These are phyloP conservation scores for Mercurialis annua DNA, from an alignment of 345 rosid genomes.

Conservation along the genomic window DNA sequence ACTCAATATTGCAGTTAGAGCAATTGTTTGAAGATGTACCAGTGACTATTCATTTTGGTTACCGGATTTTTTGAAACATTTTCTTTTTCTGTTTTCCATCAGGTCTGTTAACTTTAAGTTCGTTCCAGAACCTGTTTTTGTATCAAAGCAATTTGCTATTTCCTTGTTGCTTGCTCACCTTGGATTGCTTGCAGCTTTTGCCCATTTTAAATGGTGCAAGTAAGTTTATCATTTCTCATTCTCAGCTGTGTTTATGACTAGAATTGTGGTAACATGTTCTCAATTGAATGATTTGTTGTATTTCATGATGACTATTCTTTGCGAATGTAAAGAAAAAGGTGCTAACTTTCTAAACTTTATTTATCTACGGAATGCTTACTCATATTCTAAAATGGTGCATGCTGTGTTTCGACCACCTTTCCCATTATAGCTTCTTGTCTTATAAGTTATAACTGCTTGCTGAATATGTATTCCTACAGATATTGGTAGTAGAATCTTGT, in stretches of 20 bases:
- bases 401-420: neutral
- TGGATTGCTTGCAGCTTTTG: slow-evolving; percentile 52
- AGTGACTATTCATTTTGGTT: slow-evolving; percentile 1
- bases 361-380: neutral
- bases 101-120: slow-evolving; percentile 99
- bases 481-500: neutral
- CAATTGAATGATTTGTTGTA: neutral
- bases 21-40: neutral
- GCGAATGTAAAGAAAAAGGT: neutral
- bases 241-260: neutral
- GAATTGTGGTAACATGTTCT: neutral
- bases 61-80: slow-evolving; percentile 14
- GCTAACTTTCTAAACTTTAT: neutral
- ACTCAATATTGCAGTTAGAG: neutral
- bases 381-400: neutral
- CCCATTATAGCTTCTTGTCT: neutral
- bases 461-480: neutral
- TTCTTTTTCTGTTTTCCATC: slow-evolving; percentile 27
- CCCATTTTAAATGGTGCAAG: slow-evolving; percentile 96
- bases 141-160: slow-evolving; percentile 82
- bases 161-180: slow-evolving; percentile 75
- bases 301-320: neutral
- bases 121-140: slow-evolving; percentile 74
- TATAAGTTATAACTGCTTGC: neutral
- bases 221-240: slow-evolving; percentile 38